Base-by-base conservation (phyloP, 176 grass and related monocot genomes). In the Pontederia crassipes region DNA sequence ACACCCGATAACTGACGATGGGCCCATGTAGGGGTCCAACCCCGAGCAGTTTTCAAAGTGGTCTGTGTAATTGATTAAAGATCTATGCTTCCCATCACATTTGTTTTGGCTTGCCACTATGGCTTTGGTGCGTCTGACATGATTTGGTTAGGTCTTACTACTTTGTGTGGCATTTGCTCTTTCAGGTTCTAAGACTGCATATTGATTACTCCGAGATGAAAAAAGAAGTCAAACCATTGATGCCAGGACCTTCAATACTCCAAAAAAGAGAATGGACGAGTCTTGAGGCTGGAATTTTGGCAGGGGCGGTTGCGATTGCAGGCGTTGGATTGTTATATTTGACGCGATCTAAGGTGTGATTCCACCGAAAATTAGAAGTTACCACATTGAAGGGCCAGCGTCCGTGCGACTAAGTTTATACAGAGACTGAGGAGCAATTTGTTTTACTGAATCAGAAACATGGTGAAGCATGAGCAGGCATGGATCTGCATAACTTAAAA, bases 141-240 rank as follows among this genome's bases (percentile, higher is more conserved):
- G 11, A 58, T 27, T 29, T 16, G 16, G 12, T 4, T 59, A 53
- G 27, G 49, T 45, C 14, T 72, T 46, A 52, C 11, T 12, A 11
- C 27, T 75, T 52, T 50, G 69, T 82, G 17, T 61, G 56, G 3
- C 9, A 58, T 59, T 67, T 59, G 72, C 1, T 52, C 54, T 15
- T 15, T 72, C 72, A 96, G 91, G 65, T 85, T 77, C 62, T 90
- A 72, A 84, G 89, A 80, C 77, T 96, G 65, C 86, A 96, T 29
- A 70, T 85, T 10, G 86, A 90, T 12, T 53, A 78, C 54, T 63
- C 57, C 0, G 56, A 45, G 59, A 28, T 59, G 12, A 76, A 61
- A n/a, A 74, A 59, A 9, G 77, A 81, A 61, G 53, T 62, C 7
- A 66, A 61, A 75, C 67, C 75, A 53, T 70, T 55, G 45, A 71